Percentiles rank a stretch among this genome's conserved stretches.
Evolutionary conservation across 2,329 filamentous ascomycete species (phyloP).

Genomic region (Zelopaecilomyces penicillatus): DNA sequence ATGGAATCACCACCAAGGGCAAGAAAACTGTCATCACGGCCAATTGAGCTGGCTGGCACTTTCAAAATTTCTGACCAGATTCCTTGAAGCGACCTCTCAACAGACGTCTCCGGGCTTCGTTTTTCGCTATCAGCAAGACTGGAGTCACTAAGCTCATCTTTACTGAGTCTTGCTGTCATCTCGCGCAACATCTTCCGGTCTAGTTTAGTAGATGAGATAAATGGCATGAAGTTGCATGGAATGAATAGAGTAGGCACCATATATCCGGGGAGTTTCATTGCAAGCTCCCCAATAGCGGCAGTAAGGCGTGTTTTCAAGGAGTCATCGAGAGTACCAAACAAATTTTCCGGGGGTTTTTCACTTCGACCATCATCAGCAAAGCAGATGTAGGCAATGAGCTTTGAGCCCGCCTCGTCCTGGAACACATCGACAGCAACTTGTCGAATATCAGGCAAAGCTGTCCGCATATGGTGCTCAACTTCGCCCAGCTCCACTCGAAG

Average conservation of each 20-base stretch:
- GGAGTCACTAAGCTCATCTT: constrained; percentile 10
- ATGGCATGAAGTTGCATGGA: constrained; percentile 6
- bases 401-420: constrained; percentile 2
- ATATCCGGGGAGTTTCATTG: constrained; percentile 5
- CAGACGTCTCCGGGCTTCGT: constrained; percentile 10
- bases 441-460: constrained; percentile 1
- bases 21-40: constrained; percentile 12
- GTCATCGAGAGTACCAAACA: constrained; percentile 3
- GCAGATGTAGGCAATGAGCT: constrained; percentile 6
- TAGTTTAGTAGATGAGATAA: constrained; percentile 8
- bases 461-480: constrained; percentile 9
- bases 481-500: constrained; percentile 14
- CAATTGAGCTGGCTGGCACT: constrained; percentile 6
- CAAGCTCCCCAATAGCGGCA: constrained; percentile 5
- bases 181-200: constrained; percentile 8
- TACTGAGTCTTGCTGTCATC: neutral
- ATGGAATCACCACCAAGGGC: constrained; percentile 15
- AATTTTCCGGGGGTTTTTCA: neutral
- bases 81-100: constrained; percentile 20
- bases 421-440: constrained; percentile 8
- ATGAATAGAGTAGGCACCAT: constrained; percentile 8
- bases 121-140: constrained; percentile 17
- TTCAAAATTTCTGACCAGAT: constrained; percentile 20
- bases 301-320: constrained; percentile 1
- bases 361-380: constrained; percentile 1